Base-by-base conservation (phyloP, 257 asterid genomes). In the Schizonepeta tenuifolia region DNA sequence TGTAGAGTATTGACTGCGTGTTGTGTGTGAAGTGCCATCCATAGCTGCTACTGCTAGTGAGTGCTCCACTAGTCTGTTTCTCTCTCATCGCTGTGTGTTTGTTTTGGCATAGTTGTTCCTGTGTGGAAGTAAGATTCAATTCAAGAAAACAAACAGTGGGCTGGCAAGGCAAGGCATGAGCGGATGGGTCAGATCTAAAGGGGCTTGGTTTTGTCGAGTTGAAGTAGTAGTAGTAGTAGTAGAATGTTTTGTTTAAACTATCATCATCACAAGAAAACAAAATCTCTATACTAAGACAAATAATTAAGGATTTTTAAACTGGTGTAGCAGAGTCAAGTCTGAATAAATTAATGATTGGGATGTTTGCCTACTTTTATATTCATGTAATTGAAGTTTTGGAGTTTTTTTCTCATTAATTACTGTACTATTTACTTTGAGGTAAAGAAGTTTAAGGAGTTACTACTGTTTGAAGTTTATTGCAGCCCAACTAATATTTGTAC, bases 111-210 rank as follows among this genome's bases (percentile, higher is more conserved):
- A 12, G 36, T 75, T 71, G 83, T 79, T 74, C 12, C 41, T 41
- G 70, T 77, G 53, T 61, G 47, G 24, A 6, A 50, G 28, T 44
- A 49, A 69, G 82, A 73, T 73, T 35, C 70, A 64, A 74, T 68
- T 26, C 75, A 70, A 44, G 76, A 81, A 66, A 74, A 70, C 55
- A 46, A 67, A 78, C 54, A 57, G 43, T 72, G 77, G 74, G 81
- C 81, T 76, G 84, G 84, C 82, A 73, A 28, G 7, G 41, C 62
- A 55, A 55, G 61, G 18, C 67, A 61, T 38, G 33, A 61, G 67
- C 21, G 72, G 43, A 64, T 69, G 74, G 79, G 69, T 76, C 75
- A 47, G 74, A 69, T 68, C 20, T 24, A 76, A 76, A 68, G 72
- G 70, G 73, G 28, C 69, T 61, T 72, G 7, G 38, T 68, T 67